These are phyloP conservation scores for Diplotaxis tenuifolia DNA, from an alignment of 345 rosid species.

Conservation along the genomic window DNA sequence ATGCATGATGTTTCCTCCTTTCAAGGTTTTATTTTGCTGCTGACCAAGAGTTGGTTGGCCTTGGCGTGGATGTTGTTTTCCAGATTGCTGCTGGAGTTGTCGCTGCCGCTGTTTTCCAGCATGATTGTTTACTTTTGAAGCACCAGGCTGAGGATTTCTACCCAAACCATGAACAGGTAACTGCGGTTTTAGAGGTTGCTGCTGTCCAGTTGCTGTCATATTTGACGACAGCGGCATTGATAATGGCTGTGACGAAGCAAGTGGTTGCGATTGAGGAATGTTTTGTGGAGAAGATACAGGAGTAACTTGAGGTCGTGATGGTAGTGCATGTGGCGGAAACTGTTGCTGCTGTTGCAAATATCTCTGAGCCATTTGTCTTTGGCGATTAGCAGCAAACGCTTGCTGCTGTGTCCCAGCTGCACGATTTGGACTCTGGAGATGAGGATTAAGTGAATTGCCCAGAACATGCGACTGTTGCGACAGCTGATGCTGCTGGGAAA, in stretches of 20 bases:
- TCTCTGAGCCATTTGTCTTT: constrained; percentile 67
- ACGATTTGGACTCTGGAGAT: constrained; percentile 61
- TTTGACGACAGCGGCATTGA: constrained; percentile 50
- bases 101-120: constrained; percentile 81
- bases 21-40: constrained; percentile 61
- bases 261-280: constrained; percentile 61
- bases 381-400: constrained; percentile 59
- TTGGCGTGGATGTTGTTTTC: constrained; percentile 72
- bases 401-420: constrained; percentile 59
- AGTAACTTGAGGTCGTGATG: constrained; percentile 56
- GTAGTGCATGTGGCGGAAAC: constrained; percentile 51
- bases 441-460: constrained; percentile 54
- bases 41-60: constrained; percentile 58
- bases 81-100: constrained; percentile 56
- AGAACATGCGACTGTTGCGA: constrained; percentile 54
- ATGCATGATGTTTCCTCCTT: constrained; percentile 75
- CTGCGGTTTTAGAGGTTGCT: constrained; percentile 55
- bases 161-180: constrained; percentile 50
- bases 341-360: constrained; percentile 68
- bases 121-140: constrained; percentile 50
- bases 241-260: constrained; percentile 49
- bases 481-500: constrained; percentile 64
- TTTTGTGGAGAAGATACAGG: constrained; percentile 67
- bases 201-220: constrained; percentile 45
- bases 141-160: constrained; percentile 54